These are phyloP conservation scores for Erysimum cheiri DNA, from an alignment of 441 rosid species.

Conservation along the genomic window DNA sequence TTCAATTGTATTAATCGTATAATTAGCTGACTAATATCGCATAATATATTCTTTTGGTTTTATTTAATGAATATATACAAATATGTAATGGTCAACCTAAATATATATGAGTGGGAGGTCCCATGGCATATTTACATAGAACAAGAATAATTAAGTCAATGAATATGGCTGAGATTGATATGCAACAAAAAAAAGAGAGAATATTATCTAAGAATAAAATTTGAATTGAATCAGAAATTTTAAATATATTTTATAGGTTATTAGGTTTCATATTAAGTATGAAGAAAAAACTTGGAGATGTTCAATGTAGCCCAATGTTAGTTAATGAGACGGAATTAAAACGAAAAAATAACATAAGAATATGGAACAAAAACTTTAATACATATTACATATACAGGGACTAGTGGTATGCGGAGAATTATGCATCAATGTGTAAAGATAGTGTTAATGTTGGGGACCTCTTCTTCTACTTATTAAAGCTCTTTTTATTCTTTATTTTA, in stretches of 20 bases:
- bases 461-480: conserved; percentile 45
- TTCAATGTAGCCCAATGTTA: conserved; percentile 30
- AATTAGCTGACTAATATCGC: not conserved
- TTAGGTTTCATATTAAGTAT: conserved; percentile 3
- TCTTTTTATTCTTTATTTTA: conserved; percentile 43
- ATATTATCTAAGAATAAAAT: conserved; percentile 30
- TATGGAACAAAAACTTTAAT: conserved; percentile 44
- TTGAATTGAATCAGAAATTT: conserved; percentile 12
- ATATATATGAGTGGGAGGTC: conserved; percentile 43
- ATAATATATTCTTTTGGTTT: not conserved
- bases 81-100: conserved; percentile 30
- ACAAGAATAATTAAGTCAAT: conserved; percentile 40
- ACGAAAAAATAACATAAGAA: conserved; percentile 32
- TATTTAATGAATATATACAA: not conserved
- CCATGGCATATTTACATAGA: conserved; percentile 43
- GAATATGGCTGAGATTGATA: conserved; percentile 43
- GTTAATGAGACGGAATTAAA: conserved; percentile 23
- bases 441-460: conserved; percentile 46
- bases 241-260: not conserved
- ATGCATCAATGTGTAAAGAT: conserved; percentile 52
- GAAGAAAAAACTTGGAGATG: conserved; percentile 22
- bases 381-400: conserved; percentile 17
- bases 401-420: conserved; percentile 43
- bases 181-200: conserved; percentile 31
- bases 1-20: not conserved